Base-by-base conservation (phyloP, 2,329 filamentous ascomycete genomes). In the Penicillium brasilianum region DNA sequence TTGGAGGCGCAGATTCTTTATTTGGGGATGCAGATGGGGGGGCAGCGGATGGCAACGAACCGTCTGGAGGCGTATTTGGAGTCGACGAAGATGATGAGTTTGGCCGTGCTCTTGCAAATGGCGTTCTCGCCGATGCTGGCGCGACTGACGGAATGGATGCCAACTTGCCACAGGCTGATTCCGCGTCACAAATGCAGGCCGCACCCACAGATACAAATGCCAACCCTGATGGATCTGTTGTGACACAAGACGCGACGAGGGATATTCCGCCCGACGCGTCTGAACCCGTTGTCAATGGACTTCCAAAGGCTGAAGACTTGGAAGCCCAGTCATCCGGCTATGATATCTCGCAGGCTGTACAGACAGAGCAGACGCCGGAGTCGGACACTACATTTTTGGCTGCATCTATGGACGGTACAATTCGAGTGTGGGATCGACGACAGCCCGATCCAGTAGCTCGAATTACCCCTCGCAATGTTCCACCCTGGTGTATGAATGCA, bases 401-500 rank as follows among this genome's bases (percentile, higher is more conserved):
- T 28, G 91, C 95, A 34, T 83, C 79, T 0, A 78, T 82, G 16
- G 81, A 83, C 60, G 81, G 81, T 14, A 76, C 78, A 1, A 81
- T 83, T 56, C 76, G 80, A 14, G 68, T 83, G 41, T 83, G 81
- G 81, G 81, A 83, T 65, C 72, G 80, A 56, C 88, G 95, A 20
- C 86, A 90, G 64, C 85, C 86, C 1, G 85, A 89, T 37, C 90
- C 94, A 0, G 84, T 97, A 1, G 93, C 95, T 2, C 87, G 89
- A 30, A 94, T 98, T 59, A 83, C 84, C 1, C 91, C 90, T 18
- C 83, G 88, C 11, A 86, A 87, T 11, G 91, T 92, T 0, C 94
- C 95, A 1, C 95, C 94, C 0, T 99, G 94, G 94, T 98, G 94
- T 77, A 97, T 97, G 88, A 93, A 92, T 67, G 92, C 93, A 0